Evolutionary conservation across 495 filamentous ascomycete species (phyloP).

Genomic region (Durotheca rogersii): DNA sequence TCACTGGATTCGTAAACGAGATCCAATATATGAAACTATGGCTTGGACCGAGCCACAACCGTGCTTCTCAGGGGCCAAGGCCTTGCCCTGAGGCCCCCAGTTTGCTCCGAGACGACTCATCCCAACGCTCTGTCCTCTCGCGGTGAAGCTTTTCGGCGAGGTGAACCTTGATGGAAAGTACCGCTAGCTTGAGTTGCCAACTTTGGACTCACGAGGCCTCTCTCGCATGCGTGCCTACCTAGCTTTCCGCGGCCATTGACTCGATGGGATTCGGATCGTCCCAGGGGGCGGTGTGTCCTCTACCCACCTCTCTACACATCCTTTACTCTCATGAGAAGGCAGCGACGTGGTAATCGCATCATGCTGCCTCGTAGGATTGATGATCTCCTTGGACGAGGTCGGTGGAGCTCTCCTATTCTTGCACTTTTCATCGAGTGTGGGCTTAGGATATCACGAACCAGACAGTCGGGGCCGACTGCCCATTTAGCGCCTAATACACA

Average conservation of each 20-base stretch:
- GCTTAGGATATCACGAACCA: slow-evolving; percentile 32
- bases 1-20: no score
- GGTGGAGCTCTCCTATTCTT: slow-evolving; percentile 8
- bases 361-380: slow-evolving; percentile 7
- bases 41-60: no score
- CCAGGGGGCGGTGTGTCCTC: slow-evolving; percentile 16
- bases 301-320: slow-evolving; percentile 9
- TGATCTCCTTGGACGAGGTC: slow-evolving; percentile 14
- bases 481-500: slow-evolving; percentile 12
- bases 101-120: slow-evolving; percentile 2
- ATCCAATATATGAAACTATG: no score
- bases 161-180: slow-evolving; percentile 8
- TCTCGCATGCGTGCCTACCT: slow-evolving; percentile 15
- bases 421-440: slow-evolving; percentile 10
- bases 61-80: slow-evolving; percentile 21
- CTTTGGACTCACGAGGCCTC: slow-evolving; percentile 19
- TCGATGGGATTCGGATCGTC: background rate
- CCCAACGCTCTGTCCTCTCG: background rate
- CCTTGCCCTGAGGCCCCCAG: slow-evolving; percentile 1
- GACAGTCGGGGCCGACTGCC: slow-evolving; percentile 16
- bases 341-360: slow-evolving; percentile 16
- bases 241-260: slow-evolving; percentile 4
- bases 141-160: background rate
- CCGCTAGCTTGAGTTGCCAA: background rate
- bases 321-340: slow-evolving; percentile 2